Evolutionary conservation across 192 early-diverging fungal genomes (phyloP), one percentile per base, ranked within the genome.

Genomic region (Entomortierella beljakovae): DNA sequence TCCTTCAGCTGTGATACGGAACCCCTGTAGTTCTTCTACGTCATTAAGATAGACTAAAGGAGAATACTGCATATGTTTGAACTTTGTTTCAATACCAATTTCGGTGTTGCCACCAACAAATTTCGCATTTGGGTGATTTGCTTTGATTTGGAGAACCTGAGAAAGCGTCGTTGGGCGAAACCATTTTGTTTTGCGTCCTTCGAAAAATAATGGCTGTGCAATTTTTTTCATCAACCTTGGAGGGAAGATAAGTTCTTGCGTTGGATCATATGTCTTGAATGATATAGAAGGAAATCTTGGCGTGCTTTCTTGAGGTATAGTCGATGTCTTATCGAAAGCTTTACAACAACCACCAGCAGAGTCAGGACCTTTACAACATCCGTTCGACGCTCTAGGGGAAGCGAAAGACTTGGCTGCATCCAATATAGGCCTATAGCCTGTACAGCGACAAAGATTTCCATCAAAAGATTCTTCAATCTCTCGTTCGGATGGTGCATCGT

Each of bases 371-470:
- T 63, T 61, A 38, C 63, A 70, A 63, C 61, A 81, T 57, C 79
- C 74, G 32, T 59, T 71, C 10, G 68, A 63, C 64, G 71, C 77
- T 23, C 50, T 55, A 35, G 67, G 69, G 31, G 51, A 31, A 15
- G 77, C 62, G 43, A 84, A 80, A 33, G 88, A 91, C 80, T 92
- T 93, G 51, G 93, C 94, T 16, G 93, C 93, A 37, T 95, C 93
- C 20, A 96, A 67, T 66, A 96, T 96, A 3, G 94, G 93, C 4
- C 94, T 66, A 65, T 96, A 96, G 25, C 95, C 95, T 6, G 95
- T 96, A 86, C 95, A 96, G n/a, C 95, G 83, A 74, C 95, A 96
- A 68, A 96, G 71, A 75, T 96, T 96, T 53, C 82, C 95, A 65
- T 96, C 95, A 70, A 95, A 95, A 34, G 90, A 88, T 54, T 91